Evolutionary conservation across 2,329 filamentous ascomycete genomes (phyloP), one percentile per base, ranked within the genome.

Genomic region (Verticillium isaacii): DNA sequence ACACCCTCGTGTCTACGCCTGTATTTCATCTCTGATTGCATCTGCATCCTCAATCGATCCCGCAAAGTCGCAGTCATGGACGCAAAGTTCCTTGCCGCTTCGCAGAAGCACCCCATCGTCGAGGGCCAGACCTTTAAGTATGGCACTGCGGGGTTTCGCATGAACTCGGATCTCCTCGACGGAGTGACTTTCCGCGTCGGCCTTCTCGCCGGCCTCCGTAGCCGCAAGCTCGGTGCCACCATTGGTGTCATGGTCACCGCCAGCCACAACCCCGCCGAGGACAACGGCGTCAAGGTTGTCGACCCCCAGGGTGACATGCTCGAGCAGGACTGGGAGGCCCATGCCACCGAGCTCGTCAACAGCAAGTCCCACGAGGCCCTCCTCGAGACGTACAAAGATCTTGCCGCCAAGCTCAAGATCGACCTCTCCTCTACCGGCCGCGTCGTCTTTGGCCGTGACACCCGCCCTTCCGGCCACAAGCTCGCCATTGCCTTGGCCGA

Each of bases 271-370:
- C 91, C 91, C 19, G 89, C 93, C 37, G 84, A 87, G 69, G 93
- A 97, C 78, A 97, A 97, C 75, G 93, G 93, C 59, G 90, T 97
- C 75, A 97, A 97, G 84, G 87, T 99, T 68, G 92, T 99, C 66
- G 95, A 99, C 76, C 95, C 95, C 14, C 90, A 96, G 89, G 94
- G 95, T 67, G 95, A 98, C 76, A 98, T 98, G 95, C 85, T 97
- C 58, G 92, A 96, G 85, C 89, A 93, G 75, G 91, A 94, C 64
- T 99, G 95, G 95, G 95, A 99, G 79, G 81, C 82, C 41, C 89
- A 93, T 75, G 93, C 93, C 60, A 98, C 95, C 39, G 85, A 85
- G 70, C 88, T 99, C 65, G 93, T 96, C 72, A 99, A 99, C 77
- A 89, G 90, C 65, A 79, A 86, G 19, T 85, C 85, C 64, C 89